These are phyloP conservation scores for Suillus spraguei DNA, from an alignment of 768 basidiomycete species.

Conservation along the genomic window DNA sequence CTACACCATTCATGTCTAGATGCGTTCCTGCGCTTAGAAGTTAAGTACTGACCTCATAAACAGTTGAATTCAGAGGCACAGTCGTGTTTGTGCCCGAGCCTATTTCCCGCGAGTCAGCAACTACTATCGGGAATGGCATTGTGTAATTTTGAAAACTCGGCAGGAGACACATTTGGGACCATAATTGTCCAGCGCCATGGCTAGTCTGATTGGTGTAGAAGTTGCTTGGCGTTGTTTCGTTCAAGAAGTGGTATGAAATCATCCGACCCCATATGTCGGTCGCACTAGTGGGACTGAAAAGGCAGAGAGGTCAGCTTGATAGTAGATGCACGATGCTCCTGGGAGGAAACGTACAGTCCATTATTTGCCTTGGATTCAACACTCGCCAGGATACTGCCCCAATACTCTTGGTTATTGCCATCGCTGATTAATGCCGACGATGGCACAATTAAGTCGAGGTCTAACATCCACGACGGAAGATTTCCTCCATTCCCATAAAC, in stretches of 20 bases:
- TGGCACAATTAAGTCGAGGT: conserved; percentile 57
- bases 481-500: conserved; percentile 56
- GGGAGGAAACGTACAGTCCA: conserved; percentile 47
- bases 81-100: conserved; percentile 44
- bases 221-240: conserved; percentile 57
- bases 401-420: conserved; percentile 51
- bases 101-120: conserved; percentile 54
- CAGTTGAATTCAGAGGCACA: conserved; percentile 45
- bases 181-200: conserved; percentile 76
- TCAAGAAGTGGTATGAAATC: conserved; percentile 75
- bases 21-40: conserved; percentile 14
- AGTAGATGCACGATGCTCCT: conserved; percentile 2
- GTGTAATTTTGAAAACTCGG: conserved; percentile 50
- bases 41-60: conserved; percentile 54
- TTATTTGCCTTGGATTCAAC: conserved; percentile 56
- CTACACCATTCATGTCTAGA: conserved; percentile 30
- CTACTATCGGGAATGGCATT: conserved; percentile 70
- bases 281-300: conserved; percentile 58
- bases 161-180: conserved; percentile 57
- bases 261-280: conserved; percentile 66
- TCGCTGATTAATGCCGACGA: conserved; percentile 51
- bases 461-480: conserved; percentile 57
- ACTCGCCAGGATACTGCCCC: conserved; percentile 54
- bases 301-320: not conserved
- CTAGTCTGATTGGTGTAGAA: conserved; percentile 60